phyloP scores from a whole-genome alignment of 2,329 filamentous ascomycete genomes.

The Hysterium pulicare region DNA sequence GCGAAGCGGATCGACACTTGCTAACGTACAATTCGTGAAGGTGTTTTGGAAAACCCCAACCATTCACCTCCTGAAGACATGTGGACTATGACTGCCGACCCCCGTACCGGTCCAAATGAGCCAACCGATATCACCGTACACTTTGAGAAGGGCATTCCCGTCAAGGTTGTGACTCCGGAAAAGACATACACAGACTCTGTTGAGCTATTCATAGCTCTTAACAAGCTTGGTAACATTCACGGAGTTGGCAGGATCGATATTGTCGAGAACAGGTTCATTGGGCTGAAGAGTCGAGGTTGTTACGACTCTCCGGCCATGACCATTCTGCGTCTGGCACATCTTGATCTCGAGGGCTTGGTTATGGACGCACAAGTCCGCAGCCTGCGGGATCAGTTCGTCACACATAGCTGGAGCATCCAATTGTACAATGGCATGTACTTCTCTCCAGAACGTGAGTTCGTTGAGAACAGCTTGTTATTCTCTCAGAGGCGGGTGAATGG shows the following conservation, averaged over 20 bases:
- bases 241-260: slow-evolving; percentile 81
- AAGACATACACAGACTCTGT: slow-evolving; percentile 66
- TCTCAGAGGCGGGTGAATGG: slow-evolving; percentile 40
- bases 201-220: slow-evolving; percentile 69
- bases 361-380: slow-evolving; percentile 66
- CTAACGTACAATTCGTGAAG: slow-evolving; percentile 10
- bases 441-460: slow-evolving; percentile 67
- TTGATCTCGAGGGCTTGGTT: slow-evolving; percentile 64
- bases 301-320: slow-evolving; percentile 59
- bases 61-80: slow-evolving; percentile 70
- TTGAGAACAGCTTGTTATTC: slow-evolving; percentile 56
- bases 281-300: slow-evolving; percentile 76
- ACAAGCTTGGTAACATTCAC: slow-evolving; percentile 67
- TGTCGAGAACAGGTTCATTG: slow-evolving; percentile 77
- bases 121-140: slow-evolving; percentile 68
- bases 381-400: slow-evolving; percentile 69
- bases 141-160: slow-evolving; percentile 73
- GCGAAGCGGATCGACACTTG: background rate
- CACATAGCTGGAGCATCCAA: slow-evolving; percentile 42
- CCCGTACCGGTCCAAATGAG: slow-evolving; percentile 65
- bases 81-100: slow-evolving; percentile 73
- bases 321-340: slow-evolving; percentile 53
- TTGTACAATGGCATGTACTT: slow-evolving; percentile 66
- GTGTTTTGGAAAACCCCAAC: slow-evolving; percentile 63
- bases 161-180: slow-evolving; percentile 58